Percentiles rank a stretch among this genome's conserved stretches.
These are phyloP conservation scores for Phytophthora boehmeriae DNA, from an alignment of 352 stramenopile species.

Conservation along the genomic window DNA sequence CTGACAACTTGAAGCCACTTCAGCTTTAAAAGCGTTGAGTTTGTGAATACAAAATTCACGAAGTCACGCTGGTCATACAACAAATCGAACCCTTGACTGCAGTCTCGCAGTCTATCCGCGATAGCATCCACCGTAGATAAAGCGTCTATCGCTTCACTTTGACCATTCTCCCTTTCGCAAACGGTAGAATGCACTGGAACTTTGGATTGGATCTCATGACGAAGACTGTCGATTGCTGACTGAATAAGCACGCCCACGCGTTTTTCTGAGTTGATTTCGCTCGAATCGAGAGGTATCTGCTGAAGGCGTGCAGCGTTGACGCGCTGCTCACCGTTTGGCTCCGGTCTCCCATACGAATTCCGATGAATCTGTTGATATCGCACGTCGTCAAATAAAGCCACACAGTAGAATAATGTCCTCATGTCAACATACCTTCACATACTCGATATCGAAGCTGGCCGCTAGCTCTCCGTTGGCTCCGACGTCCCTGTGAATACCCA, in stretches of 20 bases:
- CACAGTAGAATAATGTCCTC: neutral
- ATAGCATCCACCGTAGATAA: constrained; percentile 41
- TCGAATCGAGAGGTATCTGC: constrained; percentile 11
- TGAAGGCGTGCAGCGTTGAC: constrained; percentile 17
- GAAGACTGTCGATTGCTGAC: constrained; percentile 36
- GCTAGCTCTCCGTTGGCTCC: constrained; percentile 13
- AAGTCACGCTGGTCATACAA: constrained; percentile 52
- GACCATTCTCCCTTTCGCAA: neutral
- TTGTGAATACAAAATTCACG: constrained; percentile 69
- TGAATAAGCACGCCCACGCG: constrained; percentile 35
- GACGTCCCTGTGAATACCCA: constrained; percentile 32
- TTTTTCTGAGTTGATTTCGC: constrained; percentile 17
- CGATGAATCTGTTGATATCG: constrained; percentile 9
- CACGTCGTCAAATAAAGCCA: neutral
- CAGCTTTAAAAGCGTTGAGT: constrained; percentile 44
- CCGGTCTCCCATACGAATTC: constrained; percentile 23
- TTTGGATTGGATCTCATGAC: constrained; percentile 26
- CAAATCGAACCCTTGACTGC: constrained; percentile 35
- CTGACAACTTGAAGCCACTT: constrained; percentile 65
- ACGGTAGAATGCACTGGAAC: neutral
- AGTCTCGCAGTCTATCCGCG: constrained; percentile 45
- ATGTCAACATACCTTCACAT: constrained; percentile 31
- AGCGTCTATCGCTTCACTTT: neutral
- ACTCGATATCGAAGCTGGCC: constrained; percentile 56
- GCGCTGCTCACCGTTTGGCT: constrained; percentile 17